Evolutionary conservation across 2,329 filamentous ascomycete species (phyloP).

Genomic region (Colletotrichum coccodes): DNA sequence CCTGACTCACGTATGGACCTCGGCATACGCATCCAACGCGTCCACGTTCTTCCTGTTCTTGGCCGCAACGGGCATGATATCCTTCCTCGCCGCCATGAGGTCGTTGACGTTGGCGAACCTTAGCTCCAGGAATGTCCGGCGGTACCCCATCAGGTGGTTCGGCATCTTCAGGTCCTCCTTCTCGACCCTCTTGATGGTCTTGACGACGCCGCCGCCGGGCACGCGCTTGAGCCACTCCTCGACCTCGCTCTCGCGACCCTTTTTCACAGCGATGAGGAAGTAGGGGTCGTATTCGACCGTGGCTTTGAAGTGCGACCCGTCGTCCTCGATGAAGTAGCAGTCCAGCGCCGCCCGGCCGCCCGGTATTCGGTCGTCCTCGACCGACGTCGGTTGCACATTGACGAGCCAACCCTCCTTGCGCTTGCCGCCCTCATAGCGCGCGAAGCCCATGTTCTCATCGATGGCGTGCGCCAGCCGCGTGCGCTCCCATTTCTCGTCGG

Average conservation of each 20-base stretch:
- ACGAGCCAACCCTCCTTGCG: conserved; percentile 89
- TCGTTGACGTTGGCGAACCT: conserved; percentile 89
- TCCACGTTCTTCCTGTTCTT: conserved; percentile 97
- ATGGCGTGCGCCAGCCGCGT: conserved; percentile 86
- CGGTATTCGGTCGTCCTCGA: conserved; percentile 86
- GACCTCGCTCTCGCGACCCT: conserved; percentile 88
- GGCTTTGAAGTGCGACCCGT: conserved; percentile 92
- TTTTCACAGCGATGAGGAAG: conserved; percentile 90
- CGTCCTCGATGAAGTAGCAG: conserved; percentile 95
- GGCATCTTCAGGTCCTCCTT: conserved; percentile 96
- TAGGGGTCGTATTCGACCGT: conserved; percentile 97
- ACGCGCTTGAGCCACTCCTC: conserved; percentile 93
- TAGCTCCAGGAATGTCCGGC: conserved; percentile 87
- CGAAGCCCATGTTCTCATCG: conserved; percentile 95
- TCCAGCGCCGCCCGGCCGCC: conserved; percentile 91
- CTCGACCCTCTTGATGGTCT: conserved; percentile 79
- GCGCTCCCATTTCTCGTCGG: conserved; percentile 92
- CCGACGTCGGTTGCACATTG: conserved; percentile 89
- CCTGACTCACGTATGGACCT: conserved; percentile 82
- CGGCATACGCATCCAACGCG: conserved; percentile 97
- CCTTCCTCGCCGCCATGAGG: conserved; percentile 83
- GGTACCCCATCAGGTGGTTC: conserved; percentile 93
- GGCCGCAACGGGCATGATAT: conserved; percentile 90
- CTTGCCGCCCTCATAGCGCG: conserved; percentile 88
- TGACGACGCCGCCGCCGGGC: conserved; percentile 82